These are phyloP conservation scores for Porphyrellus cyaneotinctus DNA, from an alignment of 768 basidiomycete genomes.

Conservation along the genomic window DNA sequence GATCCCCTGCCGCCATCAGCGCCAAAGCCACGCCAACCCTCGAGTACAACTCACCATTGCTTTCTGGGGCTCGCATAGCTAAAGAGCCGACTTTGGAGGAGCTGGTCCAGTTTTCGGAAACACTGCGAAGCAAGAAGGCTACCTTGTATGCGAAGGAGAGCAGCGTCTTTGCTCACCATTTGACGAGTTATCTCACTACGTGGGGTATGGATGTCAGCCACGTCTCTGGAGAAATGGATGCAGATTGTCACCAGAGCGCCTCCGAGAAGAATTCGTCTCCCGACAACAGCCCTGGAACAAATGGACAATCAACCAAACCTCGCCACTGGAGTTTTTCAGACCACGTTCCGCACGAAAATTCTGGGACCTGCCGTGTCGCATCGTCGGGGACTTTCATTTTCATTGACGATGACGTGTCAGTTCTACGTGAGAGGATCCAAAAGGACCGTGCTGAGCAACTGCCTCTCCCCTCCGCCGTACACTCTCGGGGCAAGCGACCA, in stretches of 20 bases:
- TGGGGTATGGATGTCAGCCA: constrained; percentile 96
- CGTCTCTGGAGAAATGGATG: constrained; percentile 56
- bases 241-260: constrained; percentile 35
- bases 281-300: constrained; percentile 1
- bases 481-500: constrained; percentile 56
- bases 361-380: constrained; percentile 22
- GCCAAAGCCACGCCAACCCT: constrained; percentile 37
- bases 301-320: constrained; percentile 12
- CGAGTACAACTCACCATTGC: constrained; percentile 47
- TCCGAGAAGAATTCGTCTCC: constrained; percentile 15
- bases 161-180: constrained; percentile 86
- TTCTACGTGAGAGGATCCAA: constrained; percentile 71
- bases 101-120: constrained; percentile 73
- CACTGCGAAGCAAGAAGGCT: constrained; percentile 77
- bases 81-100: constrained; percentile 79
- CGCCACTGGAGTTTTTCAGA: constrained; percentile 24
- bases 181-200: constrained; percentile 87
- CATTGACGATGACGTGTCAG: constrained; percentile 87
- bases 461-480: constrained; percentile 35
- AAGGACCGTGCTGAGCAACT: constrained; percentile 57
- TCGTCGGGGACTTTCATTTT: constrained; percentile 63
- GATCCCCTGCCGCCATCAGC: constrained; percentile 43
- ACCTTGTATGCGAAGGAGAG: constrained; percentile 81
- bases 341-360: constrained; percentile 18
- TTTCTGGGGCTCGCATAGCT: constrained; percentile 47